phyloP scores from a whole-genome alignment of 257 asterid genomes.

The Solanum gracilifrons region DNA sequence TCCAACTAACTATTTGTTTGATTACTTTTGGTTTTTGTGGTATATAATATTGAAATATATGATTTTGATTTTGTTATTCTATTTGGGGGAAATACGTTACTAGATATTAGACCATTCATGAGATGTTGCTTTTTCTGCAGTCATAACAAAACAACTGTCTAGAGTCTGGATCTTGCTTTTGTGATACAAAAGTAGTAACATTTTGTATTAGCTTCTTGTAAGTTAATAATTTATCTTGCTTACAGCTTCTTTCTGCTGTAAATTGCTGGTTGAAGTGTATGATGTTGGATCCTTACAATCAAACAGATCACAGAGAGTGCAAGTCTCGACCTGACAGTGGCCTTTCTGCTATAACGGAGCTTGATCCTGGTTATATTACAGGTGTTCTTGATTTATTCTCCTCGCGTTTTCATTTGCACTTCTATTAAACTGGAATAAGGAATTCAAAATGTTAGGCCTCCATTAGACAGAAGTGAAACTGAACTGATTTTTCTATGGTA shows the following conservation, averaged over 20 bases:
- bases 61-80: not conserved
- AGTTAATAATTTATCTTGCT: not conserved
- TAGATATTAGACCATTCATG: not conserved
- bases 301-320: slow-evolving; percentile 94
- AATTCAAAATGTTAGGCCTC: not conserved
- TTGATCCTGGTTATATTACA: slow-evolving; percentile 95
- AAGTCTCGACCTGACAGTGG: slow-evolving; percentile 98
- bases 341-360: slow-evolving; percentile 97
- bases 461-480: not conserved
- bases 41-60: not conserved
- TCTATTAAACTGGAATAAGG: not conserved
- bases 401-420: not conserved
- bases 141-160: not conserved
- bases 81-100: not conserved
- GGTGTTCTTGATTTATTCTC: slow-evolving; percentile 26
- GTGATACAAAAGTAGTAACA: not conserved
- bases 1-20: not conserved
- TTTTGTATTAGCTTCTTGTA: not conserved
- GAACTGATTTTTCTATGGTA: not conserved
- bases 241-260: slow-evolving; percentile 92
- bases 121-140: not conserved
- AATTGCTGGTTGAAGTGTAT: slow-evolving; percentile 98
- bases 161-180: not conserved
- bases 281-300: slow-evolving; percentile 83
- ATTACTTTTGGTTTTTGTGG: not conserved